phyloP scores from a whole-genome alignment of 495 filamentous ascomycete genomes.

The Penicillium salamii region DNA sequence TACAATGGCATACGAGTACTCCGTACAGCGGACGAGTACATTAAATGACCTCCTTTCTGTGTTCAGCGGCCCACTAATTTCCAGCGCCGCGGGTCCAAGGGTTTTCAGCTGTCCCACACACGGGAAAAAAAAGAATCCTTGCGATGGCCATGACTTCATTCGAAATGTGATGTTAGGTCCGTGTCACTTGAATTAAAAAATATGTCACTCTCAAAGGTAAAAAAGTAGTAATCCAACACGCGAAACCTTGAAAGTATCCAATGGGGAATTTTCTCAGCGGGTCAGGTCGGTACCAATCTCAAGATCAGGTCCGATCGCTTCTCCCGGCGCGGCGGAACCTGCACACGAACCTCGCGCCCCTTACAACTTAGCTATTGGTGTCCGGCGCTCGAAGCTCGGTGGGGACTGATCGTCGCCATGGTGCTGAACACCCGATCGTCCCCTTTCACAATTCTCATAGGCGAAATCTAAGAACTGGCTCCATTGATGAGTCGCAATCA shows the following conservation, averaged over 20 bases:
- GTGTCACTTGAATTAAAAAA: not conserved
- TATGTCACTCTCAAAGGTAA: too few species aligned
- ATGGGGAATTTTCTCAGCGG: not conserved
- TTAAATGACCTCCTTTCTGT: conserved; percentile 1
- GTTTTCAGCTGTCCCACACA: not conserved
- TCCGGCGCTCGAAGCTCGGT: not conserved
- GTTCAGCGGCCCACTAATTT: conserved; percentile 1
- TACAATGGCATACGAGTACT: too few species aligned
- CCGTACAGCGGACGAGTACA: too few species aligned
- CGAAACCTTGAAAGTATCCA: not conserved
- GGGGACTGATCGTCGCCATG: conserved; percentile 23
- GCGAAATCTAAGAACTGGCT: too few species aligned
- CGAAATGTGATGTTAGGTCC: not conserved
- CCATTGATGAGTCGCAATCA: conserved; percentile 11
- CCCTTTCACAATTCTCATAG: conserved; percentile 4
- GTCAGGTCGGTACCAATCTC: too few species aligned
- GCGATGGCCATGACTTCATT: not conserved
- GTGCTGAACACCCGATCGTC: conserved; percentile 15
- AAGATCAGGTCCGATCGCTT: not conserved
- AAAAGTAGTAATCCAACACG: too few species aligned
- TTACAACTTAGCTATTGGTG: conserved; percentile 2
- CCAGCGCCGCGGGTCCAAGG: not conserved
- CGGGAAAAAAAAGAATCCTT: not conserved
- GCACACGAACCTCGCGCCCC: conserved; percentile 2
- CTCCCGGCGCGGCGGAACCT: not conserved